Conservation (phyloP, 164 flowering plant genomes). For the Paratinospora sagittata region DNA sequence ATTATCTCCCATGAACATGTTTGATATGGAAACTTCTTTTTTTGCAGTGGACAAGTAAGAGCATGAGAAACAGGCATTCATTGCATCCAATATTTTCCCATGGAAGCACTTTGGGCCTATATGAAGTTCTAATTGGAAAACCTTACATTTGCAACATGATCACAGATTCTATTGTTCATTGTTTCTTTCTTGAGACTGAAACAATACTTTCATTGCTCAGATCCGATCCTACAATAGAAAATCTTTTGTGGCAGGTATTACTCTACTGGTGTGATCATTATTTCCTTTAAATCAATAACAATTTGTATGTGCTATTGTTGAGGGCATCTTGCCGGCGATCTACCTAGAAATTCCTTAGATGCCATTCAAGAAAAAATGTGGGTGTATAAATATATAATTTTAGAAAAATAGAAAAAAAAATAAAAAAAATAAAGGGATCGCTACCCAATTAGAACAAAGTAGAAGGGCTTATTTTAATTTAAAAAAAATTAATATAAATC, state of each 20-base stretch:
- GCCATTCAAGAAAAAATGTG: too few species aligned
- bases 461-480: too few species aligned
- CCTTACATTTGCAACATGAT: constrained; percentile 65
- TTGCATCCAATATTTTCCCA: constrained; percentile 85
- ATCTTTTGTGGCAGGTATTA: constrained; percentile 89
- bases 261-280: constrained; percentile 1
- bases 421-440: too few species aligned
- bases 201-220: constrained; percentile 50
- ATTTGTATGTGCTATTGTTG: too few species aligned
- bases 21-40: not conserved
- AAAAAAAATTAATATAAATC: too few species aligned
- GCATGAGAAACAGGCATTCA: constrained; percentile 49
- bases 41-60: constrained; percentile 75
- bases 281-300: too few species aligned
- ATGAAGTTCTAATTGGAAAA: constrained; percentile 72
- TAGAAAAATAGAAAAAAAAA: too few species aligned
- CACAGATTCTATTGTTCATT: constrained; percentile 73
- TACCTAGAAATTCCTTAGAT: too few species aligned
- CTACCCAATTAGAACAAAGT: too few species aligned
- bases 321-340: too few species aligned
- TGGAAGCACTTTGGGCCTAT: constrained; percentile 88
- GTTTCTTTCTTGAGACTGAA: constrained; percentile 69
- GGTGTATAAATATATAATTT: too few species aligned
- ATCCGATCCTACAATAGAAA: constrained; percentile 66
- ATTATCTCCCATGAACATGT: constrained; percentile 4